These are phyloP conservation scores for Spiraea crenata DNA, from an alignment of 331 rosid species.

Conservation along the genomic window DNA sequence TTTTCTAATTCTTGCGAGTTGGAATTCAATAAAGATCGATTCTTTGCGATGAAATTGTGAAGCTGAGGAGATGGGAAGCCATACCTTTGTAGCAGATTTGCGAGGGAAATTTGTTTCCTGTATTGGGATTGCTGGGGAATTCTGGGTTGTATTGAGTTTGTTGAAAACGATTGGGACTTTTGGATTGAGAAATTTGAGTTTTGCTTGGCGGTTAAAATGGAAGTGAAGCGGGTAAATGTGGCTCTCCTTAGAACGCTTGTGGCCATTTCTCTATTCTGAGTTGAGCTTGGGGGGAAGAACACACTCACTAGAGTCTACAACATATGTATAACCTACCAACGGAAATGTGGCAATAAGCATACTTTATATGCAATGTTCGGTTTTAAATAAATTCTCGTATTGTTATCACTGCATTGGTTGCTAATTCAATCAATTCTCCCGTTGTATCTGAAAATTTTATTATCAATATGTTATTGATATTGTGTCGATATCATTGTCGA, in stretches of 20 bases:
- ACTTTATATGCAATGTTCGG: too few species aligned
- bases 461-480: too few species aligned
- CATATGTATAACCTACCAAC: background rate
- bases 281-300: background rate
- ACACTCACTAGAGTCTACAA: background rate
- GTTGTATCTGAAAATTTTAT: too few species aligned
- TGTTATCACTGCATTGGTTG: too few species aligned
- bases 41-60: constrained; percentile 38
- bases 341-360: too few species aligned
- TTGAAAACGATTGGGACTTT: constrained; percentile 19
- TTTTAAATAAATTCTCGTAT: too few species aligned
- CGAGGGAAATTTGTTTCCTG: constrained; percentile 50
- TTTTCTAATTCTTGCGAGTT: constrained; percentile 32
- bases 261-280: constrained; percentile 7
- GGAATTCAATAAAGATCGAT: constrained; percentile 40
- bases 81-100: constrained; percentile 50
- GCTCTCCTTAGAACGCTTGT: constrained; percentile 5
- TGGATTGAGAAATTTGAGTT: background rate
- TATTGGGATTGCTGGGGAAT: constrained; percentile 34
- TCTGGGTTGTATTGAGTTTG: constrained; percentile 5
- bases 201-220: background rate
- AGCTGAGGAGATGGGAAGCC: constrained; percentile 64
- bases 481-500: too few species aligned
- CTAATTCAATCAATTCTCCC: too few species aligned
- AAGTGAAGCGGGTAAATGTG: background rate